These are phyloP conservation scores for Dionaea muscipula DNA, from an alignment of 179 eudicot species.

Conservation along the genomic window DNA sequence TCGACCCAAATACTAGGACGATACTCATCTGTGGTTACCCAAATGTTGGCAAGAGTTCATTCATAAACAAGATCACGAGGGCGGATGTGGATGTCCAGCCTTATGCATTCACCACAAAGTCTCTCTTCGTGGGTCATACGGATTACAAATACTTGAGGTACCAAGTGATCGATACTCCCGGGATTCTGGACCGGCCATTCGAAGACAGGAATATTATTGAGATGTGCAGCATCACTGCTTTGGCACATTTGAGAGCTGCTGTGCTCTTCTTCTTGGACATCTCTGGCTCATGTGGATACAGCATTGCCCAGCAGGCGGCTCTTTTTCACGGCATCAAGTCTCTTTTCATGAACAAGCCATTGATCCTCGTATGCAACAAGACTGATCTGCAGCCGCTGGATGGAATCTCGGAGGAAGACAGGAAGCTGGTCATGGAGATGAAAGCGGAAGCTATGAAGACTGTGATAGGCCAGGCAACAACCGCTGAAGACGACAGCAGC, in stretches of 20 bases:
- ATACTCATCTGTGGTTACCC: constrained; percentile 88
- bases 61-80: constrained; percentile 84
- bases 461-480: constrained; percentile 66
- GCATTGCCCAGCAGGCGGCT: constrained; percentile 78
- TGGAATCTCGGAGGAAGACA: constrained; percentile 58
- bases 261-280: constrained; percentile 78
- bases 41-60: constrained; percentile 94
- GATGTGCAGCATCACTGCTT: constrained; percentile 93
- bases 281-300: constrained; percentile 92
- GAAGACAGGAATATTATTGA: constrained; percentile 92
- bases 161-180: constrained; percentile 94
- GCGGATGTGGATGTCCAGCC: constrained; percentile 98
- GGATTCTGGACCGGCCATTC: constrained; percentile 82
- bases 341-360: constrained; percentile 83
- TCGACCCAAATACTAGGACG: constrained; percentile 88
- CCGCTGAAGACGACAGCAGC: constrained; percentile 47
- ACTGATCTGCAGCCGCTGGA: constrained; percentile 81
- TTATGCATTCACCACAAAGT: constrained; percentile 91
- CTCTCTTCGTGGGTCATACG: constrained; percentile 86
- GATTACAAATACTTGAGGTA: constrained; percentile 84
- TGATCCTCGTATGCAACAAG: constrained; percentile 85
- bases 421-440: constrained; percentile 77
- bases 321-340: constrained; percentile 89
- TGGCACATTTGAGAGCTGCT: constrained; percentile 86
- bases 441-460: constrained; percentile 84